Evolutionary conservation across 331 rosid species (phyloP).

Genomic region (Quercus tomentella): DNA sequence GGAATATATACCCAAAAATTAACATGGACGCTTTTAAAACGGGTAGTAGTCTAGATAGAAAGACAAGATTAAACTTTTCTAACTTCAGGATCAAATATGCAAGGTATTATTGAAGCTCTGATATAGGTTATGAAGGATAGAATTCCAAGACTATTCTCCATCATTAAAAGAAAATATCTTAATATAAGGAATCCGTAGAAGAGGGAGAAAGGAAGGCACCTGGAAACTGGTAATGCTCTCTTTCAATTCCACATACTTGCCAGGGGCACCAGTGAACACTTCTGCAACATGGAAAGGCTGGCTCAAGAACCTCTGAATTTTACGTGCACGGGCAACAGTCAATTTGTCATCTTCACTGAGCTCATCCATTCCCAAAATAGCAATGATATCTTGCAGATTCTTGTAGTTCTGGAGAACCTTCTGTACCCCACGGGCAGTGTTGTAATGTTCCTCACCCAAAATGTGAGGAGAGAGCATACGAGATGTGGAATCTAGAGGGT

Average conservation of each 20-base stretch:
- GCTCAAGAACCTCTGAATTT: constrained; percentile 76
- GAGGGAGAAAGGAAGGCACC: constrained; percentile 34
- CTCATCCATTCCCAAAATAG: constrained; percentile 93
- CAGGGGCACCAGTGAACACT: constrained; percentile 99
- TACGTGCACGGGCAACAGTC: constrained; percentile 99
- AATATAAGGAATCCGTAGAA: too few species aligned
- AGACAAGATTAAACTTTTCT: not conserved
- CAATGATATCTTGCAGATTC: constrained; percentile 85
- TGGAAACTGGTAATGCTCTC: constrained; percentile 85
- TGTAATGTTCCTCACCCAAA: constrained; percentile 76
- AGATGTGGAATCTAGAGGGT: constrained; percentile 87
- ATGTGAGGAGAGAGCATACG: constrained; percentile 97
- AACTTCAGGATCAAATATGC: not conserved
- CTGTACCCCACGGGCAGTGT: constrained; percentile 92
- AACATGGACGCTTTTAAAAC: not conserved
- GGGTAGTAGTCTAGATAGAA: not conserved
- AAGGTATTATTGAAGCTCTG: not conserved
- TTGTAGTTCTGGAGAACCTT: constrained; percentile 83
- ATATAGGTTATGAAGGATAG: not conserved
- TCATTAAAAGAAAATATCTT: not conserved
- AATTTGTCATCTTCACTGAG: constrained; percentile 98
- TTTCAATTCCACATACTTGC: constrained; percentile 93
- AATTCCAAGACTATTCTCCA: not conserved
- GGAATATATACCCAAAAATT: not conserved
- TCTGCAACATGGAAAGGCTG: constrained; percentile 99